phyloP scores from a whole-genome alignment of 176 grass and related monocot genomes.

The Musa acuminata region DNA sequence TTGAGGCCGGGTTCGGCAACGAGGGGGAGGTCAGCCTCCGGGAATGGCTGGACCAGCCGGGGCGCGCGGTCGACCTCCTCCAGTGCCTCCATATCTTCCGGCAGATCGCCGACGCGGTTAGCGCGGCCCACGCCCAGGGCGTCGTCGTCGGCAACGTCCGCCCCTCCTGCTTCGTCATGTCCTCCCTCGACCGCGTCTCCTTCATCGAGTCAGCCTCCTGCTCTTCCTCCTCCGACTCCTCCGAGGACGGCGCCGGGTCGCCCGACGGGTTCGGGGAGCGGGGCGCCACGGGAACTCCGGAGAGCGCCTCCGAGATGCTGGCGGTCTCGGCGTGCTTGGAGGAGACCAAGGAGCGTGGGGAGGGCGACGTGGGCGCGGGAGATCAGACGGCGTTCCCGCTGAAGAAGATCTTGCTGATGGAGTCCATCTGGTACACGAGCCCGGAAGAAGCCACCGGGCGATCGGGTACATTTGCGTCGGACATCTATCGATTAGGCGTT shows the following conservation, averaged over 20 bases:
- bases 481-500: conserved; percentile 86
- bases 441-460: conserved; percentile 53
- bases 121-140: conserved; percentile 74
- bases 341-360: neutral
- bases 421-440: conserved; percentile 87
- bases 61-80: conserved; percentile 48
- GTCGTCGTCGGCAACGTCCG: conserved; percentile 73
- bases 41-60: conserved; percentile 71
- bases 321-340: neutral
- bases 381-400: conserved; percentile 60
- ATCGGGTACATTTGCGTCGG: conserved; percentile 63
- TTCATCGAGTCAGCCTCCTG: conserved; percentile 94
- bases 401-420: conserved; percentile 64
- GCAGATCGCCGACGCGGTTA: conserved; percentile 75
- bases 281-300: neutral
- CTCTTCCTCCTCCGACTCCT: conserved; percentile 55
- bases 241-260: conserved; percentile 26
- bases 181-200: conserved; percentile 68
- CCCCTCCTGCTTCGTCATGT: conserved; percentile 89
- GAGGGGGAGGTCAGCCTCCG: conserved; percentile 68
- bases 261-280: conserved; percentile 6
- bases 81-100: conserved; percentile 93
- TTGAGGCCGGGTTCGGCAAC: conserved; percentile 20
- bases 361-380: conserved; percentile 18
- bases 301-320: neutral